Base-by-base conservation (phyloP, 164 flowering plant genomes). In the Chloranthus sessilifolius region DNA sequence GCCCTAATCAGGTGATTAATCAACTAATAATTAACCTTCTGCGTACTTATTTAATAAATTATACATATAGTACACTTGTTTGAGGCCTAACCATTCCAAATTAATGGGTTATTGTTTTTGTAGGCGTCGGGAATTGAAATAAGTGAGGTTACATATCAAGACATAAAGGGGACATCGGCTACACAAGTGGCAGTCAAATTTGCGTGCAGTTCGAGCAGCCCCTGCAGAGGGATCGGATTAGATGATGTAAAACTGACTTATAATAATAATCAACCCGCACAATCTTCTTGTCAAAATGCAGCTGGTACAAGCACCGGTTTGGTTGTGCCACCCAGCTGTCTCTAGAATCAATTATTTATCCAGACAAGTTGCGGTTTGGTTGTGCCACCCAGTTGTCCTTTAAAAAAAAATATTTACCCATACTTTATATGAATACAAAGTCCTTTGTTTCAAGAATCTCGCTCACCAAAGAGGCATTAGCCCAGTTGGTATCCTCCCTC, bases 1-100 rank as follows among this genome's bases (percentile, higher is more conserved):
- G 87, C 40, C 83, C 91, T 19, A 30, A 36, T 24, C 56, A n/a
- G n/a, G n/a, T n/a, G n/a, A 43, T n/a, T n/a, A n/a, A n/a, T n/a
- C n/a, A n/a, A n/a, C n/a, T n/a, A 74, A 75, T 85, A 77, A 66
- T 7, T 4, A 21, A 5, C 3, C n/a, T n/a, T n/a, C n/a, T n/a
- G n/a, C n/a, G n/a, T n/a, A n/a, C n/a, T n/a, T n/a, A n/a, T n/a
- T n/a, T n/a, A n/a, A n/a, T n/a, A n/a, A n/a, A n/a, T n/a, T n/a
- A n/a, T n/a, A 9, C 15, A 16, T 6, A 9, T 0, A 16, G 6
- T 16, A n/a, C n/a, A n/a, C n/a, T n/a, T n/a, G n/a, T n/a, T n/a
- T n/a, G n/a, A n/a, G n/a, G n/a, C n/a, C n/a, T n/a, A n/a, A n/a
- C n/a, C n/a, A n/a, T n/a, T n/a, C n/a, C n/a, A n/a, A n/a, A n/a